A percentile compares a stretch with the other conserved stretches of the same genome.
These are phyloP conservation scores for Colletotrichum liriopes DNA, from an alignment of 2,329 filamentous ascomycete species.

Conservation along the genomic window DNA sequence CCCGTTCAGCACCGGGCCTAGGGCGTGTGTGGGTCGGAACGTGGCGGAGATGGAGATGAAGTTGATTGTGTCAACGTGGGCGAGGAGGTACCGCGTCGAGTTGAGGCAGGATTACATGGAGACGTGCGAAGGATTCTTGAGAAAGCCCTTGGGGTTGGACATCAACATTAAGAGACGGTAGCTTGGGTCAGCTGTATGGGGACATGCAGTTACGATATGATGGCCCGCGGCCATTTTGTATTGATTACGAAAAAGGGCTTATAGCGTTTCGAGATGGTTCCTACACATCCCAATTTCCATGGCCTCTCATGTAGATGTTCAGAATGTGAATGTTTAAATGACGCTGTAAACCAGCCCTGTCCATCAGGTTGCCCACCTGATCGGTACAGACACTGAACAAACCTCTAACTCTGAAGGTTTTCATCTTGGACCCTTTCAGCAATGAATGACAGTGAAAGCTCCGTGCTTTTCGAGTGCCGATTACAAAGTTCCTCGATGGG, in stretches of 20 bases:
- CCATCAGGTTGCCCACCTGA: not conserved
- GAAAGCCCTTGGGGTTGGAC: conserved; percentile 81
- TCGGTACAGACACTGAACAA: not conserved
- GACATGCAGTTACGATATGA: not conserved
- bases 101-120: conserved; percentile 75
- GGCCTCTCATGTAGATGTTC: not conserved
- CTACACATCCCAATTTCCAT: not conserved
- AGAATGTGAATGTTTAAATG: too few species aligned
- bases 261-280: too few species aligned
- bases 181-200: not conserved
- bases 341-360: not conserved
- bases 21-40: conserved; percentile 83
- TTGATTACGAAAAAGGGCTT: not conserved
- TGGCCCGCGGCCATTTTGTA: not conserved
- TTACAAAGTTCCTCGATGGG: too few species aligned
- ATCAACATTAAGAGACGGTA: conserved; percentile 72
- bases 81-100: conserved; percentile 64
- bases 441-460: not conserved
- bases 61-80: conserved; percentile 81
- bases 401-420: not conserved
- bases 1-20: conserved; percentile 80
- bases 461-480: not conserved
- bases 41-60: conserved; percentile 93
- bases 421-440: not conserved
- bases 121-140: conserved; percentile 85